Base-by-base conservation (phyloP, 2,329 filamentous ascomycete species). In the Beauveria caledonica region DNA sequence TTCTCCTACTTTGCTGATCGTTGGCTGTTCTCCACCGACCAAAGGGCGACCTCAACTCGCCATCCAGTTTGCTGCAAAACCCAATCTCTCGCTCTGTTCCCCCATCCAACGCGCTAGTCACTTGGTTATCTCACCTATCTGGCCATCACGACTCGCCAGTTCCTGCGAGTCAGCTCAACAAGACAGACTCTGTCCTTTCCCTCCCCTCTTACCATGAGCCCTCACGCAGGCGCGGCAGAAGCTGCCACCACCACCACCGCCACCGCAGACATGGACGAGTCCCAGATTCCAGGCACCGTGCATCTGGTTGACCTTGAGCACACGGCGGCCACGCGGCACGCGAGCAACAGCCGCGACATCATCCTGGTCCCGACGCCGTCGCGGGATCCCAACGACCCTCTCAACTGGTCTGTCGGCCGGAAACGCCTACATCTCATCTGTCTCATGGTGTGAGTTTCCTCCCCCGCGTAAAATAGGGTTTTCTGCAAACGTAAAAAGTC, bases 361-460 rank as follows among this genome's bases (percentile, higher is more conserved):
- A 77, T 83, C 19, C 70, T 83, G 11, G 73, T 82, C 9, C 81
- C 81, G 1, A 72, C 73, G 0, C 80, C 80, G 1, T 78, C 77
- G 0, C 67, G 70, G 11, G 77, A 83, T 62, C 76, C 79, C 4
- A 77, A 81, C 46, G 81, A 83, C 62, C 81, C 80, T 3, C 69
- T 84, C 39, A 83, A 80, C 62, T 80, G 80, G 80, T 73, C 64
- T 2, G 65, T 63, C 48, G 62, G 65, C 1, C 65, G 69, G 2
- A 72, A 71, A 56, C 25, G 66, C 0, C 63, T 67, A 13, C 64
- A 67, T 5, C 50, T 71, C 19, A 49, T 67, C n/a, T 72, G 70
- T 23, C 64, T 68, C 7, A 68, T 68, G 39, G 46, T 72, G 72
- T 72, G 57, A 64, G 69, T 63, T 19, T 45, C 5, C 42, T 45